phyloP scores from a whole-genome alignment of 2,329 filamentous ascomycete species.

The Purpureocillium lavendulum region DNA sequence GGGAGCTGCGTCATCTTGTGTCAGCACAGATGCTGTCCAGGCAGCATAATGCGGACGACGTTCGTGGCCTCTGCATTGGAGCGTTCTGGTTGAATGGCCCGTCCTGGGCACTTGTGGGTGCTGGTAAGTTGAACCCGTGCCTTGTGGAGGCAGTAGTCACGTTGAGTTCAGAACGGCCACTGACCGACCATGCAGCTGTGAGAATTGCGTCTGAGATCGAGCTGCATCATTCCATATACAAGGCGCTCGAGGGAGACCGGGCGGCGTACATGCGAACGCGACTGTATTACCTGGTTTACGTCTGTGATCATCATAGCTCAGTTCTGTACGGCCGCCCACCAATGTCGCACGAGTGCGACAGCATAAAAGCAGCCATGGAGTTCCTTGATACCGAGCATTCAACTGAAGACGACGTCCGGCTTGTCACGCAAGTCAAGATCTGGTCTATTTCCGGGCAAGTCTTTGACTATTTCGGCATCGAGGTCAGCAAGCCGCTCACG shows the following conservation, averaged over 20 bases:
- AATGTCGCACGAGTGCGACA: not conserved
- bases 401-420: conserved; percentile 1
- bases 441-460: conserved; percentile 1
- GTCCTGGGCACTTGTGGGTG: conserved; percentile 1
- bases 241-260: not conserved
- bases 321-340: conserved; percentile 2
- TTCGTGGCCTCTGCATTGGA: conserved; percentile 1
- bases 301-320: conserved; percentile 2
- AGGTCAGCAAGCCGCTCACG: conserved; percentile 6
- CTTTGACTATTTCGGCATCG: conserved; percentile 1
- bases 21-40: not conserved
- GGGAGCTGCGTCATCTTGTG: conserved; percentile 1
- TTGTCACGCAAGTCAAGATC: conserved; percentile 1
- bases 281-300: conserved; percentile 2
- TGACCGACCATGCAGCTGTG: not conserved
- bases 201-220: not conserved
- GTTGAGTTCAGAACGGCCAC: too few relatives aligned
- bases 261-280: conserved; percentile 1
- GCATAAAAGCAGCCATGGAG: conserved; percentile 1
- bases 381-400: conserved; percentile 2
- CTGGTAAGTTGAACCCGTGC: not conserved
- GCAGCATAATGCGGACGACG: conserved; percentile 2
- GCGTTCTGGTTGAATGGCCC: conserved; percentile 1
- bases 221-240: conserved; percentile 1
- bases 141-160: too few relatives aligned